Base-by-base conservation (phyloP, 805 yeast genomes). In the Isabelozyma rhagii region DNA sequence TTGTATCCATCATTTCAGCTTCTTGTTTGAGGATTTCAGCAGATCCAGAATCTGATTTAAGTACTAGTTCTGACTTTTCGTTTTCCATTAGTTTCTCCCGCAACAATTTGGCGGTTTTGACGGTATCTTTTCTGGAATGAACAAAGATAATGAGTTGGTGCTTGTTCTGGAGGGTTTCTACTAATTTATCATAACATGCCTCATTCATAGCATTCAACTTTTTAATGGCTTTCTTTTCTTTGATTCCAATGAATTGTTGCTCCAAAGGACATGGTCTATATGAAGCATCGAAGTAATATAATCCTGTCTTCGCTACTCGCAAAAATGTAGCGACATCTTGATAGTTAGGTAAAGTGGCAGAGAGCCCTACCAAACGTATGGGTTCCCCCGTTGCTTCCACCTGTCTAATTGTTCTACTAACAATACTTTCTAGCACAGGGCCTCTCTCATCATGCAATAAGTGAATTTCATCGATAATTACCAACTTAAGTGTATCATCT, bases 361-460 rank as follows among this genome's bases (percentile, higher is more conserved):
- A 91, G 11, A 93, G 72, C 0, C 96, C 98, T 10, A 92, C 84
- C 7, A 93, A 64, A 54, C 99, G 75, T 0, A 85, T 84, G 10
- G 74, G 69, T 11, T 72, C 77, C 7, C 75, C 76, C 0, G 78
- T 64, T 9, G 67, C 67, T 43, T 75, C 77, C 2, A 66, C 57
- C 41, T 74, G 71, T 49, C 86, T 70, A 14, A 84, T 56, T 0
- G 88, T 79, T 61, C 98, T 77, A 3, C 96, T 82, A 5, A 93
- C 93, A 46, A 93, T 86, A 59, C 87, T 83, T 62, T 93, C 99
- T 43, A 93, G 58, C 0, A 92, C 97, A 0, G 97, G 97, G 3
- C 99, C 99, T 74, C 99, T 83, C 57, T 84, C 90, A 62, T 93
- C 98, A 63, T 93, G 97, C 54, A 93, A 72, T 46, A 93, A 74